Base-by-base conservation (phyloP, 164 flowering plant species). In the Magnolia sinica region DNA sequence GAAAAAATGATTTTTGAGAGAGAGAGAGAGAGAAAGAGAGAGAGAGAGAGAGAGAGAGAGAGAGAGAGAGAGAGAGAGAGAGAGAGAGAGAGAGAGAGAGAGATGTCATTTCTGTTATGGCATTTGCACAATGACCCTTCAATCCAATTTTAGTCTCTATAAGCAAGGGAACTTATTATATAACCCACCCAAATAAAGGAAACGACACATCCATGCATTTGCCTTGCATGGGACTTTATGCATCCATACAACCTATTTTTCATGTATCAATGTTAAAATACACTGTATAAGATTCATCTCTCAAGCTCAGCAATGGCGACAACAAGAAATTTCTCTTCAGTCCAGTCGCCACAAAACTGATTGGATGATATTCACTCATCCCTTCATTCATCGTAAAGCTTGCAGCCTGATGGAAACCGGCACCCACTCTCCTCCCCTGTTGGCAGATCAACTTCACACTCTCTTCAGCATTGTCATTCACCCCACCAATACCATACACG, bases 301-400 rank as follows among this genome's bases (percentile, higher is more conserved):
- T 85, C 74, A 91, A 67, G 85, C 91, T 91, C 68, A 87, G 23
- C 50, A 96, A 78, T 50, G 99, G 98, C 64, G 77, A 74, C 76
- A 96, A 76, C 81, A 94, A 76, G 78, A 88, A 96, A 65, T 87
- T 89, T 80, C 93, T 87, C 65, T 61, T 81, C 1, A 50, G 79
- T 49, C 99, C 98, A 77, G 82, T 89, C 0, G 91, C 96, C 31
- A 85, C 85, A 73, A 96, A 96, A 87, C 97, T 94, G 72, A 96
- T 89, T 2, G 94, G 93, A 87, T 96, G 84, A 78, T 92, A 94
- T 64, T 87, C 52, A 45, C 84, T 84, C 2, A 86, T 50, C 18
- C 97, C 99, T 69, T 73, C 70, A 1, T 49, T 71, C 78, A 86
- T 29, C 10, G 52, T 72, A 82, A 94, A 96, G 83, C 98, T 96